These are phyloP conservation scores for Claviceps quebecensis DNA, from an alignment of 2,329 filamentous ascomycete species.

Conservation along the genomic window DNA sequence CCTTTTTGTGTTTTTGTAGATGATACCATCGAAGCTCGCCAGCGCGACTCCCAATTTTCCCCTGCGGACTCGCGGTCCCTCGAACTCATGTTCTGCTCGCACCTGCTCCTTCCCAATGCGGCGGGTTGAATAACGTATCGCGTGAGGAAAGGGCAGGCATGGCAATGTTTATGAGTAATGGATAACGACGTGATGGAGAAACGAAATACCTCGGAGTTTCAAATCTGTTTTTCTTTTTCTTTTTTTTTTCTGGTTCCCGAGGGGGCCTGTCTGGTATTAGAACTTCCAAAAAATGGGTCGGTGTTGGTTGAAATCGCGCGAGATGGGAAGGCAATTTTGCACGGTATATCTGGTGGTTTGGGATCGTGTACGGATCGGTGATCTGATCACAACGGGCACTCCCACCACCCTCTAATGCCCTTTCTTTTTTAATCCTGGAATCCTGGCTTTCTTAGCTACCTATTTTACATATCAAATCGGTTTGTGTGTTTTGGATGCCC, in stretches of 20 bases:
- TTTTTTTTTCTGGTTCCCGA: neutral
- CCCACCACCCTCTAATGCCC: too few species aligned
- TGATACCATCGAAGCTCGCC: conserved; percentile 26
- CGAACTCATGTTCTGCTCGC: conserved; percentile 35
- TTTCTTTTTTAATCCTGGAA: too few species aligned
- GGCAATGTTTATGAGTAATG: conserved; percentile 10
- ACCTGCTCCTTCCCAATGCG: conserved; percentile 28
- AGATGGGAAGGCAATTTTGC: too few species aligned
- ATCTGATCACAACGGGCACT: too few species aligned
- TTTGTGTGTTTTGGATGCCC: too few species aligned
- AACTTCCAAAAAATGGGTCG: neutral
- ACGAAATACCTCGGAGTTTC: conserved; percentile 13
- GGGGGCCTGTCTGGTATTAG: too few species aligned
- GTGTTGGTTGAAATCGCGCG: neutral
- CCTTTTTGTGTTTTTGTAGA: conserved; percentile 9
- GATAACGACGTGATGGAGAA: conserved; percentile 14
- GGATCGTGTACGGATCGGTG: too few species aligned
- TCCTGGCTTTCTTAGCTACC: too few species aligned
- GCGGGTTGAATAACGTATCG: conserved; percentile 1
- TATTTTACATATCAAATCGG: too few species aligned
- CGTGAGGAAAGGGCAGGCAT: neutral
- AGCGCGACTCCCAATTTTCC: conserved; percentile 37
- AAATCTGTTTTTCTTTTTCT: neutral
- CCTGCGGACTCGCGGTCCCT: conserved; percentile 34
- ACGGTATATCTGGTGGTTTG: too few species aligned